Evolutionary conservation across 148 eudicot genomes (phyloP), one percentile per base, ranked within the genome.

Genomic region (Silene latifolia): DNA sequence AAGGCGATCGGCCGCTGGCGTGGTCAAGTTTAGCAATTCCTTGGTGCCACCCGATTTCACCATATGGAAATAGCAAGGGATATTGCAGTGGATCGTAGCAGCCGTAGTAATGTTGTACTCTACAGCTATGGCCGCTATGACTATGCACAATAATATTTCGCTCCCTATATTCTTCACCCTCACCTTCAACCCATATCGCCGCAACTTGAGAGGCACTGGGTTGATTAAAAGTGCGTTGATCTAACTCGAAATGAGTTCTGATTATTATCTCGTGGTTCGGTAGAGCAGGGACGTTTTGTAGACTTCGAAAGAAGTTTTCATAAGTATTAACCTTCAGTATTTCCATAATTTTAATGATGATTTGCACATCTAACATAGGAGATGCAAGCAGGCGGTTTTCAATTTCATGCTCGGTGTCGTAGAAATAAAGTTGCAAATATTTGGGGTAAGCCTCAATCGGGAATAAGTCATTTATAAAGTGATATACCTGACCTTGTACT

Each of bases 391-490:
- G 9, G 13, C 47, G 21, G n/a, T 80, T 65, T 65, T 71, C 1
- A 8, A 75, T 2, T 58, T 80, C 77, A 71, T 63, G 15, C 19
- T 74, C 64, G 2, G 57, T 63, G 35, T 74, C 77, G 53, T 74
- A 65, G 15, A 74, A 74, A 12, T 74, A 74, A 3, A 74, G 35
- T 48, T 74, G 71, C 15, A 74, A 53, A n/a, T 18, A 63, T 12
- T 60, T 46, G 18, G 62, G 78, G 4, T 1, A 6, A 12, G 4
- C 47, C 15, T 56, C 32, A 4, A 1, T 12, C 2, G 29, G 63
- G 11, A 64, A 42, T 24, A 67, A 21, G 2, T 67, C 72, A 11
- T 53, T 66, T 24, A 66, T 67, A 35, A n/a, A n/a, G n/a, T n/a
- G n/a, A n/a, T n/a, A n/a, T n/a, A n/a, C n/a, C n/a, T n/a, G n/a